Evolutionary conservation across 2,329 filamentous ascomycete genomes (phyloP).

Genomic region (Diaporthe caulivora): DNA sequence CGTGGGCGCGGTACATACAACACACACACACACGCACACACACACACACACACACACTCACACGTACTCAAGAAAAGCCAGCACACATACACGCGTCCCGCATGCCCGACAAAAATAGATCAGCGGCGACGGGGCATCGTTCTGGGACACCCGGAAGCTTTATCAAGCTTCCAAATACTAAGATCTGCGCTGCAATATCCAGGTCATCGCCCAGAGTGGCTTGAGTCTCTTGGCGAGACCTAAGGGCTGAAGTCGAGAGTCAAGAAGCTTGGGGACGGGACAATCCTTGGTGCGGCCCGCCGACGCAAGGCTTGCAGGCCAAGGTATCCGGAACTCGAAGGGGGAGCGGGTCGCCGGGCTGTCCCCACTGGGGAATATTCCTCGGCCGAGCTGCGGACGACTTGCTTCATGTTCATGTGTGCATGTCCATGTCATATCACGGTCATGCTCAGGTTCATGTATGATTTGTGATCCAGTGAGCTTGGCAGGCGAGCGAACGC

Average conservation of each 20-base stretch:
- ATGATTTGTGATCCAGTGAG: neutral
- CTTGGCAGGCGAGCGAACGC: neutral
- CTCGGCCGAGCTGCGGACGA: neutral
- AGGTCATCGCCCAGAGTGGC: conserved; percentile 11
- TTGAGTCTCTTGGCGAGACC: neutral
- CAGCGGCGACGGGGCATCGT: conserved; percentile 7
- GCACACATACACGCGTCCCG: conserved; percentile 9
- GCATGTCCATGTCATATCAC: neutral
- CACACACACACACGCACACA: neutral
- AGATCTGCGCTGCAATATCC: conserved; percentile 31
- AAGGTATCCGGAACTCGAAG: neutral
- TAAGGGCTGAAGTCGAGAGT: conserved; percentile 22
- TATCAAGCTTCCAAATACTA: conserved; percentile 19
- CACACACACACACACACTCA: no score
- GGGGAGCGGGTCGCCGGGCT: neutral
- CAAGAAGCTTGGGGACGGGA: conserved; percentile 1
- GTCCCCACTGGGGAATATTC: neutral
- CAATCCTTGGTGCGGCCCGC: conserved; percentile 26
- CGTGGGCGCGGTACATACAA: neutral
- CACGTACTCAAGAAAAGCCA: neutral
- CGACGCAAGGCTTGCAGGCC: conserved; percentile 15
- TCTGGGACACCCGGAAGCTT: conserved; percentile 1
- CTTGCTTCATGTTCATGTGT: neutral
- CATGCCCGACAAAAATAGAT: conserved; percentile 19
- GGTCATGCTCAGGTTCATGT: neutral